Evolutionary conservation across 805 yeast species (phyloP).

Genomic region (Barnettozyma populi): DNA sequence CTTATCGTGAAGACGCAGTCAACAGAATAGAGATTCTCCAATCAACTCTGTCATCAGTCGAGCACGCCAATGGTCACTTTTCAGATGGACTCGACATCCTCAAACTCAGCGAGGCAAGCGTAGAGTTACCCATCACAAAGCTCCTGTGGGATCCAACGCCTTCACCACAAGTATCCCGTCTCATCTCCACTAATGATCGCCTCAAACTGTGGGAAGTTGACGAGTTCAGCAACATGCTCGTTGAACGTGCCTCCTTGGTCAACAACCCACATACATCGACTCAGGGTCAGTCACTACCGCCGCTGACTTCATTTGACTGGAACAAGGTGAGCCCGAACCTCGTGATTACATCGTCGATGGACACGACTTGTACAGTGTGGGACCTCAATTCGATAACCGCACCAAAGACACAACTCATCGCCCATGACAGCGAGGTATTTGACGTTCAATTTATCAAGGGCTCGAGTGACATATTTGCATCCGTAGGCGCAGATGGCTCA

Average conservation of each 20-base stretch:
- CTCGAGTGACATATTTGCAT: conserved; percentile 73
- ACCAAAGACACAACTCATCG: conserved; percentile 90
- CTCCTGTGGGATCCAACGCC: conserved; percentile 63
- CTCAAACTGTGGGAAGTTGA: conserved; percentile 58
- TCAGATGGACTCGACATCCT: conserved; percentile 36
- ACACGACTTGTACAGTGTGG: conserved; percentile 97
- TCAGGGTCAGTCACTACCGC: conserved; percentile 53
- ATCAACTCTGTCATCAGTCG: conserved; percentile 26
- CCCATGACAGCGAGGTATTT: conserved; percentile 92
- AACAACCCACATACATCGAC: conserved; percentile 36
- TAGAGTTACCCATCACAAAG: conserved; percentile 66
- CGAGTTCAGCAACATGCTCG: conserved; percentile 31
- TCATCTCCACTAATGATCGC: conserved; percentile 71
- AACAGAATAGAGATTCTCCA: conserved; percentile 57
- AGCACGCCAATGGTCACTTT: conserved; percentile 22
- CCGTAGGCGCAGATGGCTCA: conserved; percentile 94
- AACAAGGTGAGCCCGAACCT: conserved; percentile 61
- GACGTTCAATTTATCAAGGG: conserved; percentile 83
- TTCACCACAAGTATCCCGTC: conserved; percentile 29
- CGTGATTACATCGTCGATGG: conserved; percentile 82
- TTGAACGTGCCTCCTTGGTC: conserved; percentile 36
- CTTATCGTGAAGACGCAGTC: conserved; percentile 71
- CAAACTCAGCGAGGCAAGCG: conserved; percentile 44
- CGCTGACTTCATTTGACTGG: conserved; percentile 95
- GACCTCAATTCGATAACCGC: conserved; percentile 59